Evolutionary conservation across 2,329 filamentous ascomycete species (phyloP), one percentile per base, ranked within the genome.

Genomic region (Blastomyces gilchristii): DNA sequence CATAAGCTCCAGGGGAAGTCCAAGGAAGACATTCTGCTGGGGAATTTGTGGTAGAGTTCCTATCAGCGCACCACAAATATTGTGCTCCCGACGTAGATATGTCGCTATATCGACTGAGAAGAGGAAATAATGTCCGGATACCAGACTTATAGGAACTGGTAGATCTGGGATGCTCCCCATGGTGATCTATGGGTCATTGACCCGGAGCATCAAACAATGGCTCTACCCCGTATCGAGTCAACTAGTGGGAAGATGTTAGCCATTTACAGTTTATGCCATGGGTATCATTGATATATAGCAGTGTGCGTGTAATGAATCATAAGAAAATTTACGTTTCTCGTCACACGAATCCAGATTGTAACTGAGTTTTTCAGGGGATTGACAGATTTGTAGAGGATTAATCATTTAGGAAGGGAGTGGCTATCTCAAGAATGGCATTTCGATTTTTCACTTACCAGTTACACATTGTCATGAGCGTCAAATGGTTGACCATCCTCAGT

Each of bases 21-120:
- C 90, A 64, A 93, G 83, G 73, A 97, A 97, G 63, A 96, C 84
- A 77, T 96, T 97, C 77, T 99, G 94, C 69, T 95, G 93, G 6
- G 92, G 91, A 63, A 91, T 87, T 76, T 97, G 92, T 1, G 94
- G 93, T 39, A 96, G 85, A 8, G 90, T 92, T 63, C 94, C 94
- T 64, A 90, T 87, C 62, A 96, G 82, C 41, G 94, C 88, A 66
- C 91, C 91, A 71, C 89, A 92, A 70, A 96, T 91, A 73, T 90
- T 87, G 78, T 96, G 84, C 69, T 85, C 81, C 66, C 89, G 86
- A 68, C 94, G 89, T 66, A 96, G 81, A 73, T 87, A 83, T 69
- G 88, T 86, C 65, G 91, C 88, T 67, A 87, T 85, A 72, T 91
- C 85, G 70, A 91, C 85, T 73, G 96, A 91, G 80, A 97, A 97